These are phyloP conservation scores for Chlorencoelia australis DNA, from an alignment of 2,329 filamentous ascomycete genomes.

Conservation along the genomic window DNA sequence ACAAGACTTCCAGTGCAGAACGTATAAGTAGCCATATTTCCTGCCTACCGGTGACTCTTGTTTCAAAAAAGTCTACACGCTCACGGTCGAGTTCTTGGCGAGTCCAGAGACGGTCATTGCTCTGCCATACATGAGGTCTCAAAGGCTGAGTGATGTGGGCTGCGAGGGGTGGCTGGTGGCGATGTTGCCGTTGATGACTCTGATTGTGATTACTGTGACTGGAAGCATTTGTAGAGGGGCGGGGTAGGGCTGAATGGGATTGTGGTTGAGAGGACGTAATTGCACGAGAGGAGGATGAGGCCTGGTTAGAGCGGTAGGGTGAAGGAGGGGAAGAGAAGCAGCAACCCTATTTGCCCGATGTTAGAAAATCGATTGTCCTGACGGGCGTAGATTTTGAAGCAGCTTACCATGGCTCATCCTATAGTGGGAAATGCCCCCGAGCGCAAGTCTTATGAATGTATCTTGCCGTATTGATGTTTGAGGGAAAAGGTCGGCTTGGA, in stretches of 20 bases:
- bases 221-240: constrained; percentile 19
- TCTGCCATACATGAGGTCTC: constrained; percentile 54
- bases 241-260: constrained; percentile 12
- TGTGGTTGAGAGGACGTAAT: constrained; percentile 31
- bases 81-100: constrained; percentile 58
- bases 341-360: constrained; percentile 38
- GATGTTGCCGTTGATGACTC: constrained; percentile 6
- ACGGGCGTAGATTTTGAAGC: not conserved
- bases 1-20: constrained; percentile 57
- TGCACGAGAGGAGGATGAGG: constrained; percentile 40
- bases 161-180: constrained; percentile 33
- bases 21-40: constrained; percentile 76
- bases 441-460: no score
- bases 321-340: constrained; percentile 47
- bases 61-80: constrained; percentile 81
- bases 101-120: constrained; percentile 58
- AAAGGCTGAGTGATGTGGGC: constrained; percentile 64
- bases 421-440: no score
- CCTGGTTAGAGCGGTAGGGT: constrained; percentile 40
- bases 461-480: not conserved
- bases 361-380: not conserved
- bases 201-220: constrained; percentile 6
- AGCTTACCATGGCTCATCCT: constrained; percentile 9
- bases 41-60: constrained; percentile 62
- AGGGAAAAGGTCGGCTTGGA: no score